Base-by-base conservation (phyloP, 202 grass and related monocot species). In the Carex arenaria region DNA sequence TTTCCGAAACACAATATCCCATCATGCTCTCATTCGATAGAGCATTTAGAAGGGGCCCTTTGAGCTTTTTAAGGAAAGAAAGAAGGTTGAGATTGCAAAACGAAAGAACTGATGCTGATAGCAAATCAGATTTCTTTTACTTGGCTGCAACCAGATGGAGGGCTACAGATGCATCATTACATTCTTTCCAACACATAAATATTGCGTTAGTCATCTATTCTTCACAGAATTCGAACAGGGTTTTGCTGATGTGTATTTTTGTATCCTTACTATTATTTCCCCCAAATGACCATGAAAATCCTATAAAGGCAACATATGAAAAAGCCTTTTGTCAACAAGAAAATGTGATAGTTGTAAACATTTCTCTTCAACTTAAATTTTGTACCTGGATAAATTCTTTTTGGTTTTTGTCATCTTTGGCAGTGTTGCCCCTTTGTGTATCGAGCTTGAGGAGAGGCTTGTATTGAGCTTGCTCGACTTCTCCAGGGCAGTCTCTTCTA, bases 371-470 rank as follows among this genome's bases (percentile, higher is more conserved):
- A 74, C 71, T 17, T 67, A 17, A 72, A 52, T 53, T 53, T 31
- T 15, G 12, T 73, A 52, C 49, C 20, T 55, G 22, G 26, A 17
- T 87, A 89, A 89, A 76, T 80, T 80, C 12, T 49, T 74, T 72
- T 72, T 89, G 2, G 45, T 42, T 77, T 77, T 77, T 3, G 5
- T 89, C 72, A 34, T 87, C 59, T 47, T 87, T 95, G 19, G 83
- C 87, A 98, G 95, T 85, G 64, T 98, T 80, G 88, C 89, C 45
- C 95, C 95, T 86, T 84, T 95, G 81, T 85, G 79, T 82, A 89
- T 98, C 56, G 95, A 98, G 87, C 95, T 98, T 86, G 95, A 98
- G 87, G 95, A 98, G 81, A 88, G 87, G 82, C 84, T 92, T 85
- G 87, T 98, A 40, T 90, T 98, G 84, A 93, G 89, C 85, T 86